These are phyloP conservation scores for Podaxis mareebaensis DNA, from an alignment of 768 basidiomycete genomes.

Conservation along the genomic window DNA sequence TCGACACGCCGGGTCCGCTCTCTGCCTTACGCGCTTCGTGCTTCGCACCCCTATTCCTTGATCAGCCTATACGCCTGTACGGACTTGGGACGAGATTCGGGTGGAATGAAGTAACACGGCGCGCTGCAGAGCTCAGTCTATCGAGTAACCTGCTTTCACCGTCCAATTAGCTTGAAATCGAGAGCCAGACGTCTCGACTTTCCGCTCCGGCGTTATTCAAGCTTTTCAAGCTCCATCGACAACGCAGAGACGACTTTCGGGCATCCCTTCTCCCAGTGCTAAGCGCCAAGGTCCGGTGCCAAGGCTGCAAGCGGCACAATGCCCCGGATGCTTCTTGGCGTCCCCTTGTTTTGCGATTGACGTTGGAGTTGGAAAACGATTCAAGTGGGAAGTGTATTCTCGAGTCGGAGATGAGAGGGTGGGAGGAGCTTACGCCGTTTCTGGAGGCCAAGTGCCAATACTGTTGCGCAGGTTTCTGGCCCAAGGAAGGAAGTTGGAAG, in stretches of 20 bases:
- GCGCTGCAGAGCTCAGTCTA: constrained; percentile 43
- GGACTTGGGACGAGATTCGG: constrained; percentile 43
- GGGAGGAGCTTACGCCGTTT: constrained; percentile 40
- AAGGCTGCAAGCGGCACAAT: too few species aligned
- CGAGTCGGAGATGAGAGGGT: constrained; percentile 42
- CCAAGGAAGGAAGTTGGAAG: constrained; percentile 33
- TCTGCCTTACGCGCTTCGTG: constrained; percentile 43
- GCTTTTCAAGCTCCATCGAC: constrained; percentile 42
- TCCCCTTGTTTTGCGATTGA: constrained; percentile 26
- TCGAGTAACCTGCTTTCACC: constrained; percentile 31
- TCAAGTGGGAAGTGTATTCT: constrained; percentile 37
- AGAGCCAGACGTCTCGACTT: constrained; percentile 33
- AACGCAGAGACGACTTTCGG: constrained; percentile 30
- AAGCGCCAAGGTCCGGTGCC: too few species aligned
- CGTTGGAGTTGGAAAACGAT: constrained; percentile 34
- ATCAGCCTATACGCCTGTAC: constrained; percentile 48
- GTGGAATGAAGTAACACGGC: constrained; percentile 44
- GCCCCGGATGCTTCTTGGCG: too few species aligned
- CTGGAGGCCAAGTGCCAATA: constrained; percentile 38
- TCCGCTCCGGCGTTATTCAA: constrained; percentile 34
- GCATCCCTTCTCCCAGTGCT: too few species aligned
- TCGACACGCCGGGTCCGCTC: constrained; percentile 45
- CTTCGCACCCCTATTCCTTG: constrained; percentile 42
- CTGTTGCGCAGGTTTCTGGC: constrained; percentile 36
- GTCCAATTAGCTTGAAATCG: constrained; percentile 28